Percentiles rank a stretch among this genome's conserved stretches.
phyloP scores from a whole-genome alignment of 2,329 filamentous ascomycete species.

The Fusarium camptoceras region DNA sequence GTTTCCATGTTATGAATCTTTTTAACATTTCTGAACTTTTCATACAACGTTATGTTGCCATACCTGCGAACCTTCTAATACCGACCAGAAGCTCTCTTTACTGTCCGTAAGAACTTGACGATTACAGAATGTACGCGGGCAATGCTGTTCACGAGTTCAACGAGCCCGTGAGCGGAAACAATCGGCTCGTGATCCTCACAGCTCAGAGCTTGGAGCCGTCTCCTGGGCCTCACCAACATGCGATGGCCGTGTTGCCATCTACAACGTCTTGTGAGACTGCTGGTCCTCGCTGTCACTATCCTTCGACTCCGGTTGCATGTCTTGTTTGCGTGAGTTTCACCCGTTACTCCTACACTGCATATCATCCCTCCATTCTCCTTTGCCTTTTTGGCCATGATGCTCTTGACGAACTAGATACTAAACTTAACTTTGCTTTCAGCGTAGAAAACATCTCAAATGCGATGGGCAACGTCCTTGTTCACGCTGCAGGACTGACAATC shows the following conservation, averaged over 20 bases:
- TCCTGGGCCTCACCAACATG: background rate
- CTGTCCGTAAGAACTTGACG: rapidly evolving
- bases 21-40: background rate
- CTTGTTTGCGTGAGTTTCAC: constrained; percentile 8
- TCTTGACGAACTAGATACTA: background rate
- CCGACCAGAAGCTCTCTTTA: rapidly evolving
- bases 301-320: background rate
- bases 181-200: background rate
- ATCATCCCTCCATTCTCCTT: rapidly evolving
- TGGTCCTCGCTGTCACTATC: background rate
- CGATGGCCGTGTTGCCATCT: background rate
- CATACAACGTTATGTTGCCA: background rate
- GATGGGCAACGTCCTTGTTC: constrained; percentile 7
- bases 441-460: constrained; percentile 6
- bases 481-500: background rate
- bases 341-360: too few species aligned
- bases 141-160: rapidly evolving
- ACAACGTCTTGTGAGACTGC: rapidly evolving
- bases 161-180: rapidly evolving
- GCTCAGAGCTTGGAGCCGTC: background rate
- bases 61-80: background rate
- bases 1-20: background rate
- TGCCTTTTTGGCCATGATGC: background rate
- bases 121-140: background rate
- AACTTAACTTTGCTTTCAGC: background rate